Percentiles rank a stretch among this genome's conserved stretches.
Evolutionary conservation across 192 early-diverging fungal genomes (phyloP).

Genomic region (Funneliformis mosseae): DNA sequence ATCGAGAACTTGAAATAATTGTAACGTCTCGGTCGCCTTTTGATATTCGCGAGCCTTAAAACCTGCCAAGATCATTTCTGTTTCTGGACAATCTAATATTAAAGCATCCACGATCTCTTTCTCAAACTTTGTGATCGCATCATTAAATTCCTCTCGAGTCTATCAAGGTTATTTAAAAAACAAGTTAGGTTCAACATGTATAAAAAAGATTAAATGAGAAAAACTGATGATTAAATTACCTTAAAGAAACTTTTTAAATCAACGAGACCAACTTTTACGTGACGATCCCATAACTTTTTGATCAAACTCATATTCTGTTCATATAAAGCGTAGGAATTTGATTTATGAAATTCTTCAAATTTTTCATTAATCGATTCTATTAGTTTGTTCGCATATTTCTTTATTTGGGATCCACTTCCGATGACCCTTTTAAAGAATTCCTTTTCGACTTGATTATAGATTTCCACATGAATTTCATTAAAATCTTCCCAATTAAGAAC

Average conservation of each 20-base stretch:
- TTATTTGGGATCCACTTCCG: background rate
- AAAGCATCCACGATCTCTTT: background rate
- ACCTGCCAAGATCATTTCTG: background rate
- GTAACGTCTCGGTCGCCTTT: background rate
- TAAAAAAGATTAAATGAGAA: background rate
- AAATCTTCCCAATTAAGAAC: constrained; percentile 6
- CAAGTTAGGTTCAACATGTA: background rate
- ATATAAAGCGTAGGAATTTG: constrained; percentile 17
- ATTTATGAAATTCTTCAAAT: background rate
- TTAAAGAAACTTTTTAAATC: background rate
- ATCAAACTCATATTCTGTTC: background rate
- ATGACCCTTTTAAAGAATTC: constrained; percentile 5
- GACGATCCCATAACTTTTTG: background rate
- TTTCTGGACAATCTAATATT: constrained; percentile 1
- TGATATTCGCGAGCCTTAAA: constrained; percentile 10
- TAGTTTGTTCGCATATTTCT: background rate
- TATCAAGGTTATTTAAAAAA: background rate
- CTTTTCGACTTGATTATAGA: background rate
- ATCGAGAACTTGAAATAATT: background rate
- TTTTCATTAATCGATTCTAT: background rate
- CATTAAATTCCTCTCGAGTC: constrained; percentile 1
- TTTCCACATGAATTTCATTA: background rate
- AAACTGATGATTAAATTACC: background rate
- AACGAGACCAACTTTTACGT: background rate
- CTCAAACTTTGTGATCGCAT: constrained; percentile 11